phyloP scores from a whole-genome alignment of 2,329 filamentous ascomycete genomes.

The Neopestalotiopsis sp. region DNA sequence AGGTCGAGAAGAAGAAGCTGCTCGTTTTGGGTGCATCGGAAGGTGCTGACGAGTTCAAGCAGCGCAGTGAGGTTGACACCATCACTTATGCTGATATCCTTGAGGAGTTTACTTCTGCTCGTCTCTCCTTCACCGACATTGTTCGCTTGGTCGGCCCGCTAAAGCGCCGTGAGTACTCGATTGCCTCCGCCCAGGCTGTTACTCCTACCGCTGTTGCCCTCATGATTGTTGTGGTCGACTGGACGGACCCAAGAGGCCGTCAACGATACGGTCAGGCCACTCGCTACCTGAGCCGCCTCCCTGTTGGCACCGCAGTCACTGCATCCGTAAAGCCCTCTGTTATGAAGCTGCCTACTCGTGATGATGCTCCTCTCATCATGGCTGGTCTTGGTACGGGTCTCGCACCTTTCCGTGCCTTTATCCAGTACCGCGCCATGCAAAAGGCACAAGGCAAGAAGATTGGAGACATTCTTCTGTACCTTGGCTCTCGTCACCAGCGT shows the following conservation, averaged over 20 bases:
- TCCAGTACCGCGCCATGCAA: slow-evolving; percentile 97
- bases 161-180: slow-evolving; percentile 99
- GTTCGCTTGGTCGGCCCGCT: slow-evolving; percentile 85
- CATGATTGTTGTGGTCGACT: slow-evolving; percentile 97
- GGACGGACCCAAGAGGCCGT: slow-evolving; percentile 87
- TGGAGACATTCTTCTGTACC: slow-evolving; percentile 90
- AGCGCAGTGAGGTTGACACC: slow-evolving; percentile 87
- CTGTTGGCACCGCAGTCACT: slow-evolving; percentile 78
- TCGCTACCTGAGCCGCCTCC: slow-evolving; percentile 81
- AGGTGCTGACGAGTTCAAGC: slow-evolving; percentile 90
- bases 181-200: slow-evolving; percentile 95
- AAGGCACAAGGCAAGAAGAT: slow-evolving; percentile 97
- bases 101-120: slow-evolving; percentile 87
- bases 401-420: slow-evolving; percentile 98
- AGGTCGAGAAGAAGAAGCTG: slow-evolving; percentile 81
- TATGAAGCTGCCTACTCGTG: slow-evolving; percentile 93
- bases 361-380: slow-evolving; percentile 96
- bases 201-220: slow-evolving; percentile 88
- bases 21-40: slow-evolving; percentile 77
- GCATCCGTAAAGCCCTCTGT: slow-evolving; percentile 97
- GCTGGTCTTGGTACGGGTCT: slow-evolving; percentile 97
- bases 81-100: slow-evolving; percentile 90
- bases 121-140: slow-evolving; percentile 86
- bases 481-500: slow-evolving; percentile 94
- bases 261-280: slow-evolving; percentile 93